Conservation (phyloP, 164 flowering plant genomes). For the Euptelea pleiosperma region DNA sequence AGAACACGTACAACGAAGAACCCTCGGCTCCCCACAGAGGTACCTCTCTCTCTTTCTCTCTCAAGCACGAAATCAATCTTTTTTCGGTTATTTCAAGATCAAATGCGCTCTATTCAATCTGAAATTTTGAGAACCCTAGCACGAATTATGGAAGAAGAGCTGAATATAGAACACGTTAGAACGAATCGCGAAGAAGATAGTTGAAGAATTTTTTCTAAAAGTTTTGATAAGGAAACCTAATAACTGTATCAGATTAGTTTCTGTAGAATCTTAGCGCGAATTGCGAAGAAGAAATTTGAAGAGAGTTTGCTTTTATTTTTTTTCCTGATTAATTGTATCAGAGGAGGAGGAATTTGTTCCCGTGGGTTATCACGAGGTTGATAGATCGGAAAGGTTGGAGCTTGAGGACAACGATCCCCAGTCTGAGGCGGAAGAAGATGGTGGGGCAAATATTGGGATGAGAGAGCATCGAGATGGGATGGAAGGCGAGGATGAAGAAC, state of each 20-base stretch:
- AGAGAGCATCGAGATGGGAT: conserved; percentile 9
- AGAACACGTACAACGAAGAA: background rate
- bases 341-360: conserved; percentile 10
- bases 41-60: background rate
- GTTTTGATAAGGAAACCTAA: no score
- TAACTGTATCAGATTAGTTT: no score
- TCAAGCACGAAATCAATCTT: background rate
- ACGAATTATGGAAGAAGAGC: no score
- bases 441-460: conserved; percentile 2
- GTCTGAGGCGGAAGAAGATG: conserved; percentile 21
- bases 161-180: no score
- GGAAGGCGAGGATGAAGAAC: no score
- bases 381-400: conserved; percentile 15
- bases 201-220: no score
- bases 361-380: conserved; percentile 5
- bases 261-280: no score
- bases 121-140: no score
- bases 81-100: background rate
- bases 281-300: no score
- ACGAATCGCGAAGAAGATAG: no score
- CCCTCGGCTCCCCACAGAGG: conserved; percentile 1
- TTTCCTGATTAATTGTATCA: background rate
- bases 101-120: background rate
- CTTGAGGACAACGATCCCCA: conserved; percentile 14
- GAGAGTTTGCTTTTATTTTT: background rate